phyloP scores from a whole-genome alignment of 768 basidiomycete species.

The Mycena pura region DNA sequence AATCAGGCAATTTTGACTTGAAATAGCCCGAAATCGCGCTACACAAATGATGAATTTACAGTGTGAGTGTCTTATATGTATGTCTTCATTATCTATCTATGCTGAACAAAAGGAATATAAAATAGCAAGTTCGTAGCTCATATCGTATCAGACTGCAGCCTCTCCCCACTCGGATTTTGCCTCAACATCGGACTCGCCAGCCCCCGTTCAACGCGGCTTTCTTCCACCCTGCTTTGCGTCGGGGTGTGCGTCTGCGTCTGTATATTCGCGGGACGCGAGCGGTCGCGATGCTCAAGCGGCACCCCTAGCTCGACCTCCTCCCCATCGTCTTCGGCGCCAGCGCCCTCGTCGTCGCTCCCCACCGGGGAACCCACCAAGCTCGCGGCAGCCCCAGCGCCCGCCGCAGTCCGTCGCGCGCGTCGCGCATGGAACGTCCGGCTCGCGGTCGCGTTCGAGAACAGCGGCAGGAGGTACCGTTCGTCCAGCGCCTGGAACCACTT shows the following conservation, averaged over 20 bases:
- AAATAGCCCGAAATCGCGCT: neutral
- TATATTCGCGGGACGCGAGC: constrained; percentile 39
- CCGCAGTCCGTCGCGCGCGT: constrained; percentile 58
- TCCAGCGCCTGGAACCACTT: constrained; percentile 97
- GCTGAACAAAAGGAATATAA: neutral
- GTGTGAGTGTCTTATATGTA: neutral
- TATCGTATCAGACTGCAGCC: constrained; percentile 12
- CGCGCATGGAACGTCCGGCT: constrained; percentile 87
- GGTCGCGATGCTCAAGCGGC: constrained; percentile 42
- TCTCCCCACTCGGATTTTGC: constrained; percentile 21
- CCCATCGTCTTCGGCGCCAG: constrained; percentile 25
- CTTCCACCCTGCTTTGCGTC: constrained; percentile 39
- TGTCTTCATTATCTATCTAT: constrained; percentile 2
- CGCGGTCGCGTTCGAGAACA: constrained; percentile 93
- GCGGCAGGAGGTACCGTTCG: constrained; percentile 90
- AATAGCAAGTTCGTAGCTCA: neutral
- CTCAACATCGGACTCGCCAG: constrained; percentile 69
- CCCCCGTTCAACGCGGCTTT: constrained; percentile 67
- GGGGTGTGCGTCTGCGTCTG: neutral
- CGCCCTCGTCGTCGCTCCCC: constrained; percentile 46
- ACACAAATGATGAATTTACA: neutral
- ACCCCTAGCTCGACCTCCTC: constrained; percentile 30
- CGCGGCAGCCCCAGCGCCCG: constrained; percentile 34
- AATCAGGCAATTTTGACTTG: neutral
- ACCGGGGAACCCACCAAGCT: constrained; percentile 40